phyloP scores from a whole-genome alignment of 371 early-diverging fungal species.

The Mycotypha africana region DNA sequence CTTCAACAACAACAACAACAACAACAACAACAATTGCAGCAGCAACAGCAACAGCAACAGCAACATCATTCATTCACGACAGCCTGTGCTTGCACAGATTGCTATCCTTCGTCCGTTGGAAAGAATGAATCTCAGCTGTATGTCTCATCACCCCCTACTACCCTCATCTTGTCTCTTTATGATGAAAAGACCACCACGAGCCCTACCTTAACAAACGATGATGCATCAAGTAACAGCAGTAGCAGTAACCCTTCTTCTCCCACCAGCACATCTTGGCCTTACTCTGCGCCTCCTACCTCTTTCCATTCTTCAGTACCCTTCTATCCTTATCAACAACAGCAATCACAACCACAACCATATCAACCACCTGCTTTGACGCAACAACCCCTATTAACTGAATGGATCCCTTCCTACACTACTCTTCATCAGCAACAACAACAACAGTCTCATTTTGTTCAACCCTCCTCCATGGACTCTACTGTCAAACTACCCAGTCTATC shows the following conservation, averaged over 20 bases:
- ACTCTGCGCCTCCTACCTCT: no score
- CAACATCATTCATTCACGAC: no score
- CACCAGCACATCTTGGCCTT: conserved; percentile 18
- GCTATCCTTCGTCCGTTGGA: conserved; percentile 1
- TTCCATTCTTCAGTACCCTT: no score
- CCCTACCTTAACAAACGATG: conserved; percentile 20
- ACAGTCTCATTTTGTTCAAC: no score
- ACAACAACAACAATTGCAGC: conserved; percentile 16
- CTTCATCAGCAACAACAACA: no score
- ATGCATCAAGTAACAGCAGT: conserved; percentile 9
- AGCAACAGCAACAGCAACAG: no score
- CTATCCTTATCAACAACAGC: conserved; percentile 8
- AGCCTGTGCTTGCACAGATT: conserved; percentile 17
- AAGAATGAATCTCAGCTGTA: conserved; percentile 7
- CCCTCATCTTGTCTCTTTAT: conserved; percentile 20
- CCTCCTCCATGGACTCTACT: conserved; percentile 4
- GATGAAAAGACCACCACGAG: no score
- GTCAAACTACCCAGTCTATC: conserved; percentile 30
- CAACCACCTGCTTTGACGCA: conserved; percentile 5
- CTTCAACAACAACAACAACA: conserved; percentile 27
- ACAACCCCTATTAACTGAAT: no score
- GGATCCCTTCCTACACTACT: no score
- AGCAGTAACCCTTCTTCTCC: conserved; percentile 26
- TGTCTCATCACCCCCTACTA: conserved; percentile 17
- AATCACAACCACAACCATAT: conserved; percentile 1